Evolutionary conservation across 305 asterid species (phyloP).

Genomic region (Caryopteris hybrid): DNA sequence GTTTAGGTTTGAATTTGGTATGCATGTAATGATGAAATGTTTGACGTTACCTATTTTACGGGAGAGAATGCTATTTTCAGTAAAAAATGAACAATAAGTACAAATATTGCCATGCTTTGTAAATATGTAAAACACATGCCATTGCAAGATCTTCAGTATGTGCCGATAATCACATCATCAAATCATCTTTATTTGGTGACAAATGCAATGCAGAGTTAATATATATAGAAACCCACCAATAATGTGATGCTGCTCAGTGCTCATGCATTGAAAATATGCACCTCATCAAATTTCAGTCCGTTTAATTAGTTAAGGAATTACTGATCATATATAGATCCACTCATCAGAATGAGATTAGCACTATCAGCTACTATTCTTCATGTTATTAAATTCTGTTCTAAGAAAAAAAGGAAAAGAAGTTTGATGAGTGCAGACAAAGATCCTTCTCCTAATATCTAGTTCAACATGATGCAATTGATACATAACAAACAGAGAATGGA

Average conservation of each 20-base stretch:
- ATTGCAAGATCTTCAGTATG: constrained; percentile 6
- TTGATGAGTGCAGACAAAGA: background rate
- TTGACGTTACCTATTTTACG: constrained; percentile 8
- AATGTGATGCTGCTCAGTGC: too few relatives aligned
- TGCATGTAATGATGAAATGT: background rate
- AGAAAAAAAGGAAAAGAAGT: background rate
- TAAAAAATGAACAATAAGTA: background rate
- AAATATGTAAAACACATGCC: background rate
- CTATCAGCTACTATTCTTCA: too few relatives aligned
- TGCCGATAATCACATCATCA: background rate
- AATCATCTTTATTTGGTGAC: background rate
- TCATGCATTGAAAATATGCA: too few relatives aligned
- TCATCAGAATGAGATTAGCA: too few relatives aligned
- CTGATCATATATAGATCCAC: too few relatives aligned
- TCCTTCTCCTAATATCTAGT: background rate
- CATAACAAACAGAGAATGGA: background rate
- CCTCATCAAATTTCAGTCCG: too few relatives aligned
- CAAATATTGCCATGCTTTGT: background rate
- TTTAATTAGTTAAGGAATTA: too few relatives aligned
- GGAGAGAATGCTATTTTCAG: constrained; percentile 7
- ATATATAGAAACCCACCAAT: too few relatives aligned
- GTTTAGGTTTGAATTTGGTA: constrained; percentile 2
- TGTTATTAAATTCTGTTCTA: background rate
- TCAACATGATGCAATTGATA: background rate
- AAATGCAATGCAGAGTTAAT: background rate